A percentile compares a stretch with the other conserved stretches of the same genome.
Conservation (phyloP, 108 stramenopile species). For the Pseudonitzschia multistriata region DNA sequence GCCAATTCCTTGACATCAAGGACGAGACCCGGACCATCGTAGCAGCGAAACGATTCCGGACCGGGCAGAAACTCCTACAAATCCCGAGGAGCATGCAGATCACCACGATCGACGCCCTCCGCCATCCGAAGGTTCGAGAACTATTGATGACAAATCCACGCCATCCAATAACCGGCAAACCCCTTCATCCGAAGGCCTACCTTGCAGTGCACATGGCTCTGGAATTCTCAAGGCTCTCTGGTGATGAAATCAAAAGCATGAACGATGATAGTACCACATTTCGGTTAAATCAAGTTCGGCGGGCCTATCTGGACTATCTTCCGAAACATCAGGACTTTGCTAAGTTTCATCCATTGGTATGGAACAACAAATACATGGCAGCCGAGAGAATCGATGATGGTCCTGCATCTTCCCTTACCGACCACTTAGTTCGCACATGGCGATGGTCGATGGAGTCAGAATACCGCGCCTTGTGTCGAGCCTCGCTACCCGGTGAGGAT, state of each 20-base stretch:
- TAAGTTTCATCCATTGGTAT: conserved; percentile 9
- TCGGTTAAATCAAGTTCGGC: background rate
- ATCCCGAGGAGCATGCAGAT: conserved; percentile 12
- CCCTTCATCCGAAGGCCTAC: conserved; percentile 2
- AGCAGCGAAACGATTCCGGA: background rate
- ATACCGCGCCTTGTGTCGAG: conserved; percentile 14
- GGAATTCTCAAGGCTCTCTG: background rate
- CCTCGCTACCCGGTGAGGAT: background rate
- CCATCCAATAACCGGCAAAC: background rate
- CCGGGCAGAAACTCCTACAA: background rate
- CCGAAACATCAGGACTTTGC: conserved; percentile 12
- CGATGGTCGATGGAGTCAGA: background rate
- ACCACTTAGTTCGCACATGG: background rate
- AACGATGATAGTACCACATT: background rate
- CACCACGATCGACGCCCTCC: conserved; percentile 1
- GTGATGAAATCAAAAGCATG: background rate
- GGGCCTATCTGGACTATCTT: conserved; percentile 18
- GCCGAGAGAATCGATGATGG: background rate
- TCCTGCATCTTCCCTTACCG: background rate
- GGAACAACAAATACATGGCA: background rate
- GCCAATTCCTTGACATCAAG: background rate
- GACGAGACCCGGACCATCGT: background rate
- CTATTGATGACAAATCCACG: background rate
- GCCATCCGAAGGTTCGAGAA: background rate
- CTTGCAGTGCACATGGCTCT: conserved; percentile 6